Percentiles rank a stretch among this genome's conserved stretches.
These are phyloP conservation scores for Plasmodium inui DNA, from an alignment of 169 alveolate genomes.

Conservation along the genomic window DNA sequence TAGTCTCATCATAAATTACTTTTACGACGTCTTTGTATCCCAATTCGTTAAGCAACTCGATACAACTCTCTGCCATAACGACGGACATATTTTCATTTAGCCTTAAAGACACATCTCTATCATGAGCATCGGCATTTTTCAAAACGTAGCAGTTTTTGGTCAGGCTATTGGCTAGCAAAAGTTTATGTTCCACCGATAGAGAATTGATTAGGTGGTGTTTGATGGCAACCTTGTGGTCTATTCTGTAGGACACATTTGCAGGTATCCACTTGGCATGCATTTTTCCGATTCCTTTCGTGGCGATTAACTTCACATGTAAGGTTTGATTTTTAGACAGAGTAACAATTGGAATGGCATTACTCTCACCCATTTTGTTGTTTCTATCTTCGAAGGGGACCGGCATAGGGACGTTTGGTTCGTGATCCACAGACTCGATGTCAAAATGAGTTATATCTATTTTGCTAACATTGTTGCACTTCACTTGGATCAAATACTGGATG, in stretches of 20 bases:
- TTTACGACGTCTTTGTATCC: conserved; percentile 82
- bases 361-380: conserved; percentile 76
- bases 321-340: conserved; percentile 94
- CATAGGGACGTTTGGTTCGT: conserved; percentile 78
- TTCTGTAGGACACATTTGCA: conserved; percentile 92
- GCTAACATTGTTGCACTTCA: conserved; percentile 90
- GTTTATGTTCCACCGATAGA: conserved; percentile 50
- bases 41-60: conserved; percentile 79
- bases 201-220: conserved; percentile 84
- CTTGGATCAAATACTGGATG: conserved; percentile 91
- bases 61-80: conserved; percentile 81
- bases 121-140: conserved; percentile 67
- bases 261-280: conserved; percentile 98
- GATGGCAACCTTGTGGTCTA: conserved; percentile 83
- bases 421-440: conserved; percentile 83
- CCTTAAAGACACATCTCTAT: conserved; percentile 18
- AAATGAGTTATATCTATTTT: conserved; percentile 90
- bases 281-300: conserved; percentile 97
- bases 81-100: conserved; percentile 71
- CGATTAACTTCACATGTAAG: conserved; percentile 93
- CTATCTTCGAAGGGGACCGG: conserved; percentile 61
- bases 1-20: conserved; percentile 83
- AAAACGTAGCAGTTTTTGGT: conserved; percentile 59
- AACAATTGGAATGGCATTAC: conserved; percentile 93
- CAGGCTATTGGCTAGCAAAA: conserved; percentile 51